phyloP scores from a whole-genome alignment of 1,139 yeast genomes.

The Debaryomycetaceae sp. region DNA sequence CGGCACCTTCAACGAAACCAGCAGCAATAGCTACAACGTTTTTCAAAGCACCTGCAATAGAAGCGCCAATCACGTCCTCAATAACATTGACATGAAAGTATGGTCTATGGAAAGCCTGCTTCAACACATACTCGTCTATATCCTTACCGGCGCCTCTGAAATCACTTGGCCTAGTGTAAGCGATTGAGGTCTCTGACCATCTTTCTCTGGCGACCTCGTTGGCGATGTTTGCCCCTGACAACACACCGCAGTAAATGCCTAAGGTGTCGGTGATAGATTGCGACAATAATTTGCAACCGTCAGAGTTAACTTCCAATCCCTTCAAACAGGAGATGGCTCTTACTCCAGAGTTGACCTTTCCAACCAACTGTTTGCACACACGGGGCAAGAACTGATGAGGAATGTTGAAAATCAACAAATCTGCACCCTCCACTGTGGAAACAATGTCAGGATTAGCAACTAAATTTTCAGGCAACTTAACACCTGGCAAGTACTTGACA shows the following conservation, averaged over 20 bases:
- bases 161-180: slow-evolving; percentile 39
- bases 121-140: slow-evolving; percentile 39
- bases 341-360: slow-evolving; percentile 34
- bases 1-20: slow-evolving; percentile 48
- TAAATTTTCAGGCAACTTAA: slow-evolving; percentile 42
- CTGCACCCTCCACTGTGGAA: slow-evolving; percentile 40
- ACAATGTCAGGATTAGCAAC: slow-evolving; percentile 39
- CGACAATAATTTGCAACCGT: slow-evolving; percentile 44
- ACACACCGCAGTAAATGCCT: slow-evolving; percentile 45
- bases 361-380: slow-evolving; percentile 36
- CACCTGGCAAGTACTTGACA: slow-evolving; percentile 45
- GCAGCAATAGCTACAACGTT: slow-evolving; percentile 48
- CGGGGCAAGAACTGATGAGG: slow-evolving; percentile 48
- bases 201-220: slow-evolving; percentile 46
- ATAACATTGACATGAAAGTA: slow-evolving; percentile 49
- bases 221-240: slow-evolving; percentile 49
- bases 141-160: slow-evolving; percentile 41
- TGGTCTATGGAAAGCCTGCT: slow-evolving; percentile 45
- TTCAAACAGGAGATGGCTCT: slow-evolving; percentile 48
- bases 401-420: slow-evolving; percentile 44
- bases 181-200: slow-evolving; percentile 52
- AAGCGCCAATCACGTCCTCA: slow-evolving; percentile 47
- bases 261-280: slow-evolving; percentile 42
- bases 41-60: slow-evolving; percentile 51
- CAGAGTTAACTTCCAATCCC: slow-evolving; percentile 45